A percentile compares a stretch with the other conserved stretches of the same genome.
Conservation (phyloP, 192 early-diverging fungal species). For the Phycomyces nitens region DNA sequence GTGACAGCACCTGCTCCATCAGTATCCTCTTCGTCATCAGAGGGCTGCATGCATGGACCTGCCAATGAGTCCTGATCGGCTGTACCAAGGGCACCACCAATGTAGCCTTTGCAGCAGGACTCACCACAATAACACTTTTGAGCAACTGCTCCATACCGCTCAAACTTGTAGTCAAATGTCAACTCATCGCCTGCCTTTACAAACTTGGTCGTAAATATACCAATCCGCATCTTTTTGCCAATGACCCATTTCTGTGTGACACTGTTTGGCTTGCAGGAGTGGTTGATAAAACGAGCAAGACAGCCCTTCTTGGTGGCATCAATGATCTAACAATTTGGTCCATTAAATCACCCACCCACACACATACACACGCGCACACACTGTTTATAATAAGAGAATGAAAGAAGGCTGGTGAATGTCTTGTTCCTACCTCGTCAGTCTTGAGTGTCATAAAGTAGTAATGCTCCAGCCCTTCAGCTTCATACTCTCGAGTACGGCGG, state of each 20-base stretch:
- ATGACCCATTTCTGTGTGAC: conserved; percentile 97
- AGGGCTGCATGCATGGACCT: conserved; percentile 41
- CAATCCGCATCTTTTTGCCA: conserved; percentile 81
- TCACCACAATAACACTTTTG: conserved; percentile 94
- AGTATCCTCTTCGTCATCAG: conserved; percentile 24
- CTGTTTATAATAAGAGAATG: background rate
- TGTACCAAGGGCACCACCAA: conserved; percentile 62
- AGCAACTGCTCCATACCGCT: conserved; percentile 84
- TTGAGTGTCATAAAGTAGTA: conserved; percentile 98
- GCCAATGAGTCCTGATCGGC: conserved; percentile 21
- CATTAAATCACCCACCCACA: background rate
- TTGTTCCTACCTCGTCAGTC: conserved; percentile 67
- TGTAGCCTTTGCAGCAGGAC: conserved; percentile 81
- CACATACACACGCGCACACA: background rate
- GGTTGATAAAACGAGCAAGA: conserved; percentile 95
- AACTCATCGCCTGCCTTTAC: conserved; percentile 82
- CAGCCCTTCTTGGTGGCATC: conserved; percentile 94
- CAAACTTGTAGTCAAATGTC: conserved; percentile 99
- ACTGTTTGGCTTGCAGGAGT: conserved; percentile 95
- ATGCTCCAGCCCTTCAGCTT: conserved; percentile 76
- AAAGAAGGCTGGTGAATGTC: background rate
- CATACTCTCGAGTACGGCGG: conserved; percentile 81
- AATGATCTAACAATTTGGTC: conserved; percentile 61
- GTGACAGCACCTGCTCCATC: conserved; percentile 25
- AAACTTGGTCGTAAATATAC: conserved; percentile 86